Base-by-base conservation (phyloP, 768 basidiomycete genomes). In the Tricholomella constricta region DNA sequence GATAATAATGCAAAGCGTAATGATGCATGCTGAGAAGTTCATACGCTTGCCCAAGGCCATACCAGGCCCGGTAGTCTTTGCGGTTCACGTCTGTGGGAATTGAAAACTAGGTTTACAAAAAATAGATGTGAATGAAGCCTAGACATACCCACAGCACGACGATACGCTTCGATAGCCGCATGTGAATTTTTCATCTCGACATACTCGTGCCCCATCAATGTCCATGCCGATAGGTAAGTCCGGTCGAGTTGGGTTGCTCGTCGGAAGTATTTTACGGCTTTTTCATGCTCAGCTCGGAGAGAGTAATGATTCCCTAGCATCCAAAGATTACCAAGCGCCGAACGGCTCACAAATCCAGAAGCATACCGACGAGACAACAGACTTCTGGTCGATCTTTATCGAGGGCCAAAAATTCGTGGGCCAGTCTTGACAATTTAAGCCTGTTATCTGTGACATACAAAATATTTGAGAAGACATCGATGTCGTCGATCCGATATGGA, bases 131-230 rank as follows among this genome's bases (percentile, higher is more conserved):
- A 20, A 15, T 7, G 19, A 17, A 32, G 26, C 12, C 6, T 17
- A 47, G 20, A 52, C 19, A 51, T 70, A 94, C 95, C 94, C 55
- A 98, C 86, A 47, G 97, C 97, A 65, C 94, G 83, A 49, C 97
- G 84, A 70, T 98, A 99, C 9, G 94, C 91, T 72, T 98, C 97
- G 50, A 98, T 97, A 14, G 97, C 96, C 2, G 97, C 97, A 76
- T 98, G 95, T 4, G 94, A 94, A 69, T 99, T 98, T 73, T 98
- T 98, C 87, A 97, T 87, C 72, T 99, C 97, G 38, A 99, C 90
- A 62, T 91, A 98, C 71, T 98, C 97, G 64, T 99, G 97, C 1
- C 97, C 97, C 93, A 99, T 94, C 57, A 99, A 73, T 4, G 96
- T 98, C 97, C 97, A 99, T 5, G 97, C 97, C 6, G 94, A 91